These are phyloP conservation scores for Anethum foeniculum DNA, from an alignment of 140 eudicot genomes.

Conservation along the genomic window DNA sequence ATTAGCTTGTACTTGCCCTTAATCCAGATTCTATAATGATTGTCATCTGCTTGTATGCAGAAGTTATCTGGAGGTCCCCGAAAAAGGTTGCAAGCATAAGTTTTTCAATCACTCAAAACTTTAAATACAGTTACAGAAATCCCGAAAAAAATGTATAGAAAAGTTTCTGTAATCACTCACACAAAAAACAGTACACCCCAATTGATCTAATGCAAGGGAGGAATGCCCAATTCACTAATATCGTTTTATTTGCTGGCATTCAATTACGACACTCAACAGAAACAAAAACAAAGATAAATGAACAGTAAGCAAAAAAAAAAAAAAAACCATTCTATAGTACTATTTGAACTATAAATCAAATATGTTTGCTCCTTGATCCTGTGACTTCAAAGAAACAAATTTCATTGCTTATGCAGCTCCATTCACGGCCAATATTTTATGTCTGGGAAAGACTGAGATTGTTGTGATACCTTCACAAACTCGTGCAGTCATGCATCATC, in stretches of 20 bases:
- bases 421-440: not conserved
- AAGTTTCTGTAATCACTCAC: not conserved
- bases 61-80: not conserved
- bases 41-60: not conserved
- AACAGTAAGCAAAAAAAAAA: not conserved
- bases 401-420: conserved; percentile 5
- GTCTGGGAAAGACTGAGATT: not conserved
- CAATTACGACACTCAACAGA: not conserved
- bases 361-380: not conserved
- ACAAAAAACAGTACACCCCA: not conserved
- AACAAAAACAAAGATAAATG: not conserved
- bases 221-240: not conserved
- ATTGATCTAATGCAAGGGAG: not conserved
- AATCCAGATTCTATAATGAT: not conserved
- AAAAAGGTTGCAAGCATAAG: not conserved
- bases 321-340: not conserved
- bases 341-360: not conserved
- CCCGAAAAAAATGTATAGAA: not conserved
- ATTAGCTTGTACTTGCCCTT: no score
- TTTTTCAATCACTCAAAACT: not conserved
- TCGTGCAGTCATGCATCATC: conserved; percentile 20
- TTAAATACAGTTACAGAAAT: not conserved
- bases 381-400: not conserved
- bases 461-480: not conserved
- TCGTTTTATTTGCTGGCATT: not conserved